These are phyloP conservation scores for Auricularia sp. DNA, from an alignment of 768 basidiomycete species.

Conservation along the genomic window DNA sequence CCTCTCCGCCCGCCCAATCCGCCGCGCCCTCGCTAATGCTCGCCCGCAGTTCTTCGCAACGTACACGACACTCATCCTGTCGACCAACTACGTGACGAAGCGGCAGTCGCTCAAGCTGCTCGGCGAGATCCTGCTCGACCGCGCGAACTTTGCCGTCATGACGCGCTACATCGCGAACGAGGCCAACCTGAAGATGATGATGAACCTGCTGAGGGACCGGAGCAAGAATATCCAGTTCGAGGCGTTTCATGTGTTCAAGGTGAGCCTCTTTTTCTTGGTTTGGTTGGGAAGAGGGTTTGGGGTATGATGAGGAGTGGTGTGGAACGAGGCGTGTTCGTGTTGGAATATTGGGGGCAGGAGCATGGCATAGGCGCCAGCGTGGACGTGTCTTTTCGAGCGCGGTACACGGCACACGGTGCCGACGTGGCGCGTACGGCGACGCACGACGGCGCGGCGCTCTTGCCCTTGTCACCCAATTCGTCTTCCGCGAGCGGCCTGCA, in stretches of 20 bases:
- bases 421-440: too few species aligned
- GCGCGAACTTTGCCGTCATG: conserved; percentile 98
- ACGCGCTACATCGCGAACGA: conserved; percentile 93
- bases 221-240: conserved; percentile 99
- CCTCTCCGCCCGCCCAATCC: too few species aligned
- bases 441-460: too few species aligned
- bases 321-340: too few species aligned
- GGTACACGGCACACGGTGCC: too few species aligned
- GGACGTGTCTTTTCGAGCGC: too few species aligned
- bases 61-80: conserved; percentile 86
- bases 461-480: too few species aligned
- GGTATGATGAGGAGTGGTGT: too few species aligned
- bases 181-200: conserved; percentile 98
- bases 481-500: too few species aligned
- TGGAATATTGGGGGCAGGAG: too few species aligned
- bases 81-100: conserved; percentile 97
- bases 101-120: conserved; percentile 96
- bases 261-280: conserved; percentile 22
- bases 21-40: not conserved
- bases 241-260: conserved; percentile 99
- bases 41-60: conserved; percentile 79
- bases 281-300: not conserved
- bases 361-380: too few species aligned
- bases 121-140: conserved; percentile 94
- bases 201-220: conserved; percentile 96